Evolutionary conservation across 495 filamentous ascomycete genomes (phyloP), one percentile per base, ranked within the genome.

Genomic region (Hyaloscypha hepaticicola): DNA sequence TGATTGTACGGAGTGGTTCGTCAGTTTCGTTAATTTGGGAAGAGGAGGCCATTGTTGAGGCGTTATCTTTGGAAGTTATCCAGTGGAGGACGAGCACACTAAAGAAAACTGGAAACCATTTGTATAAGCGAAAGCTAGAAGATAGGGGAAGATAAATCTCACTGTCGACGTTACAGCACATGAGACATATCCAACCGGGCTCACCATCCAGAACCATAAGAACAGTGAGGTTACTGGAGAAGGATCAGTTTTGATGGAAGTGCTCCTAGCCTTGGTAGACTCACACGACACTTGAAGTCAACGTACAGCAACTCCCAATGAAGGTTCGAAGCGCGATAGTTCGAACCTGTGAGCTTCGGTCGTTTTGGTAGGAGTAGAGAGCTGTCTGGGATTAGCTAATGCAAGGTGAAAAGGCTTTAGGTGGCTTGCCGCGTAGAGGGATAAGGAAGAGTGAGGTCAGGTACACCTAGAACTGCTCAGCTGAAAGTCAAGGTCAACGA

Each of bases 131-230:
- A 31, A 38, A 34, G 41, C 19, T 14, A 45, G 12, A 62, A 55
- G 21, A 27, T 33, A 56, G 57, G 26, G 12, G 50, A 41, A 45
- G 52, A 45, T 25, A 9, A 27, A 14, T 69, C 77, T 64, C 59
- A 82, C 79, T 80, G 61, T 85, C 82, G 56, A 77, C 77, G 67
- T 84, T 84, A 65, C 82, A 85, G 64, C 79, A 83, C 77, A 83
- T 82, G 34, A 85, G 72, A 67, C 78, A 85, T 12, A 84, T 77
- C 82, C 82, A 85, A 29, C 78, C 82, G 4, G 78, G 82, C 63
- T 85, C 82, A 41, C 82, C 82, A 38, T 80, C 71, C 11, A 83
- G 76, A 0, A 73, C 76, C 74, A 80, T 78, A 21, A 84, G 73
- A 0, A 83, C 74, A 11, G 78, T 76, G 8, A 85, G 72, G 69